Percentiles rank a stretch among this genome's conserved stretches.
phyloP scores from a whole-genome alignment of 1,139 yeast genomes.

The Blastobotrys illinoisensis region DNA sequence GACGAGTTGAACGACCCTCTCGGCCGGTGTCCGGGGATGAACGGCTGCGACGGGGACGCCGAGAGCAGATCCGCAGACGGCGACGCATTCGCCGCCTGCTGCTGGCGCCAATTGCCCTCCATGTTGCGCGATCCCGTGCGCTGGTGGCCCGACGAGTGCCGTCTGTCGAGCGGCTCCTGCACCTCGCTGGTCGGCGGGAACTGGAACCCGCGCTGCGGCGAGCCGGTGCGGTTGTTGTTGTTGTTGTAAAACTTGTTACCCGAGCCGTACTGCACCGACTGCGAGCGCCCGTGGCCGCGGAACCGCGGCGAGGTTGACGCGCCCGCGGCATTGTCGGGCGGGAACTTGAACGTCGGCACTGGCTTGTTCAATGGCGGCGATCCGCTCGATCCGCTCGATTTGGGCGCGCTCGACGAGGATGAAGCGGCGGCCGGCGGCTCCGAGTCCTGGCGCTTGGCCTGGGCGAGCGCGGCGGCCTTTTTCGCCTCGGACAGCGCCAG shows the following conservation, averaged over 20 bases:
- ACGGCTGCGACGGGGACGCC: constrained; percentile 33
- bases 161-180: constrained; percentile 8
- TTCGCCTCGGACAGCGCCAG: constrained; percentile 93
- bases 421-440: constrained; percentile 10
- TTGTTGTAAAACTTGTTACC: constrained; percentile 14
- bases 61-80: constrained; percentile 9
- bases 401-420: constrained; percentile 9
- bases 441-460: constrained; percentile 48
- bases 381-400: constrained; percentile 2
- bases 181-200: constrained; percentile 38
- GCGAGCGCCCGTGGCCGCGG: constrained; percentile 24
- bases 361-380: constrained; percentile 5
- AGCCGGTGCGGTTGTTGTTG: constrained; percentile 12
- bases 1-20: constrained; percentile 68
- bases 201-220: constrained; percentile 39
- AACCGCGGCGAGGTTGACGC: constrained; percentile 30
- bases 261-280: constrained; percentile 16
- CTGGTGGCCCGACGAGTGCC: constrained; percentile 30
- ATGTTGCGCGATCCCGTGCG: constrained; percentile 49
- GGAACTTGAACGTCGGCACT: constrained; percentile 43
- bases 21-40: constrained; percentile 76
- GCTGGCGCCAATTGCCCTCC: constrained; percentile 38
- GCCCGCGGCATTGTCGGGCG: constrained; percentile 32
- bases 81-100: constrained; percentile 6
- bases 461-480: constrained; percentile 90